These are phyloP conservation scores for Syzygium aqueum DNA, from an alignment of 345 rosid genomes.

Conservation along the genomic window DNA sequence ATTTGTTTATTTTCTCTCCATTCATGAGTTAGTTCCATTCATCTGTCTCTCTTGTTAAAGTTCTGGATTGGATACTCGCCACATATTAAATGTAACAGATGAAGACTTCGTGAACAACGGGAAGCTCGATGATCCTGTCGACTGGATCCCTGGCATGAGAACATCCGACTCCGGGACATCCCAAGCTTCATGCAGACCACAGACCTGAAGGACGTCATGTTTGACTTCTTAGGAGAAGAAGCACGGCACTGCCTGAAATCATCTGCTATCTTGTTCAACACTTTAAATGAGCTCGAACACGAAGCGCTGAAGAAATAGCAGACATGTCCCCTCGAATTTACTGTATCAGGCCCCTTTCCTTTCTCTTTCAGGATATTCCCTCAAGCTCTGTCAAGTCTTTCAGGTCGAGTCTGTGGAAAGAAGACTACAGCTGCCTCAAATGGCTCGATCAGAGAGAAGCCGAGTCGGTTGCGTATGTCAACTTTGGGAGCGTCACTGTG, in stretches of 20 bases:
- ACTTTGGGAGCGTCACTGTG: no score
- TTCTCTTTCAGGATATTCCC: no score
- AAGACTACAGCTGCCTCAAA: no score
- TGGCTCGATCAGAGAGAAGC: no score
- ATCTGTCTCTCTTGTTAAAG: background rate
- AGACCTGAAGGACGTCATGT: conserved; percentile 14
- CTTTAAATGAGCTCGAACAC: conserved; percentile 22
- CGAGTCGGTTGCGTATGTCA: no score
- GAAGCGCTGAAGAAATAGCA: conserved; percentile 11
- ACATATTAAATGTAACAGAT: conserved; percentile 3
- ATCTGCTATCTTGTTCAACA: conserved; percentile 23
- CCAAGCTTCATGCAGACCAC: conserved; percentile 18
- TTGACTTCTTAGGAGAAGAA: conserved; percentile 3
- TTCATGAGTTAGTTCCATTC: background rate
- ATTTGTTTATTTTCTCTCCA: background rate
- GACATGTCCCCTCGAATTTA: no score
- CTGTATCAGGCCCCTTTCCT: no score
- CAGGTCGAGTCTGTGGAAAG: no score
- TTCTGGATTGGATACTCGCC: background rate
- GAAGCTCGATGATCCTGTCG: conserved; percentile 12
- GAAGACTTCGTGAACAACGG: conserved; percentile 13
- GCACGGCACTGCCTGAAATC: conserved; percentile 9
- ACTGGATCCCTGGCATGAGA: conserved; percentile 32
- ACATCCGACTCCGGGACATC: conserved; percentile 22
- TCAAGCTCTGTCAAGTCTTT: no score